phyloP scores from a whole-genome alignment of 1,284 basidiomycete species.

The Heterobasidion occidentale region DNA sequence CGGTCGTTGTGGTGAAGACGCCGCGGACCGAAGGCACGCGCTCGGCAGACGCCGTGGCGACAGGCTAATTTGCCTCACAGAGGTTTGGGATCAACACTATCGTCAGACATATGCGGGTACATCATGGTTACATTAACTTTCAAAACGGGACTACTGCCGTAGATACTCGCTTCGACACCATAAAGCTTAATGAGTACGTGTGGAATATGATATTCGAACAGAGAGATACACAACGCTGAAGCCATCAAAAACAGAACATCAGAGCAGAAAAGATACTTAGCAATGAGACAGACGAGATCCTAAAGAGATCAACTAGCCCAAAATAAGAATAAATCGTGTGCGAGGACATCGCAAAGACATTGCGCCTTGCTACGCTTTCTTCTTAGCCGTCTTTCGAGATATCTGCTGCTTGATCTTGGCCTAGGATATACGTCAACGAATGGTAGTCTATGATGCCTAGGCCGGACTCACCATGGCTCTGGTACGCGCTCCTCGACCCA shows the following conservation, averaged over 20 bases:
- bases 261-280: neutral
- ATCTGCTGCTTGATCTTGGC: constrained; percentile 20
- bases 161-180: too few species aligned
- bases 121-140: too few species aligned
- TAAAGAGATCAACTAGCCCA: neutral
- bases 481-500: constrained; percentile 32
- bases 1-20: too few species aligned
- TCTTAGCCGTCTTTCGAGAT: constrained; percentile 12
- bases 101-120: too few species aligned
- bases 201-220: too few species aligned
- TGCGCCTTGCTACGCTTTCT: constrained; percentile 1
- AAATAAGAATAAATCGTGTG: neutral
- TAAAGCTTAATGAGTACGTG: too few species aligned
- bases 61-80: too few species aligned
- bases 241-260: neutral
- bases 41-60: too few species aligned
- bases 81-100: too few species aligned
- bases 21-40: too few species aligned
- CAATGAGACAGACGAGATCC: neutral
- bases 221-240: neutral
- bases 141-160: too few species aligned
- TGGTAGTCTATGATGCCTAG: neutral
- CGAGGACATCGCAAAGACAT: neutral
- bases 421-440: constrained; percentile 4
- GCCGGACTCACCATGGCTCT: constrained; percentile 32